phyloP scores from a whole-genome alignment of 2,329 filamentous ascomycete genomes.

The Cyanodermella asteris region DNA sequence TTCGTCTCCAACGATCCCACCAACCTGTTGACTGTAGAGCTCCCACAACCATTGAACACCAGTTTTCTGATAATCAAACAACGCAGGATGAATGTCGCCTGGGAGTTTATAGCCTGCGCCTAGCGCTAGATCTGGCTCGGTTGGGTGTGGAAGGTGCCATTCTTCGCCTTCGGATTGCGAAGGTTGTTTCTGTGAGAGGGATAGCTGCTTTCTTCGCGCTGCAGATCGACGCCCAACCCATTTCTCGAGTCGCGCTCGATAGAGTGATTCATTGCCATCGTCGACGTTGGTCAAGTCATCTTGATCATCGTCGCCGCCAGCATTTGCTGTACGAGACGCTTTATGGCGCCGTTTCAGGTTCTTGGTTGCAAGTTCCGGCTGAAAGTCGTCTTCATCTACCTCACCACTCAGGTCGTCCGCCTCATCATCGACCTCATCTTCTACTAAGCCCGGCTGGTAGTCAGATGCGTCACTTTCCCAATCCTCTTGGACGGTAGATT shows the following conservation, averaged over 20 bases:
- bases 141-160: constrained; percentile 74
- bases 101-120: constrained; percentile 60
- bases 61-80: constrained; percentile 95
- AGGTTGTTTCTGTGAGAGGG: not conserved
- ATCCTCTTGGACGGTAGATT: too few species aligned
- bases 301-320: constrained; percentile 17
- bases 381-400: constrained; percentile 7
- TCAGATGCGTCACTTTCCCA: too few species aligned
- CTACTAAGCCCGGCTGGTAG: too few species aligned
- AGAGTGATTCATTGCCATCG: constrained; percentile 70
- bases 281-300: constrained; percentile 48
- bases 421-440: constrained; percentile 5
- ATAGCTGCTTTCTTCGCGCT: constrained; percentile 26
- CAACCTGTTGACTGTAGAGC: constrained; percentile 69
- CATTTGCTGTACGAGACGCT: too few species aligned
- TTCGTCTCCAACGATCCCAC: constrained; percentile 88
- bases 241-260: constrained; percentile 48
- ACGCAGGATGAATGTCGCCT: constrained; percentile 74
- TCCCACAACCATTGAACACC: constrained; percentile 94
- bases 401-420: too few species aligned
- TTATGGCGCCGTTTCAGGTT: too few species aligned
- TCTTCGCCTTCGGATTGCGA: constrained; percentile 30
- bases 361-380: constrained; percentile 2
- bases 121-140: constrained; percentile 51
- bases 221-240: constrained; percentile 48